A percentile compares a stretch with the other conserved stretches of the same genome.
phyloP scores from a whole-genome alignment of 257 asterid species.

The Catharanthus roseus region DNA sequence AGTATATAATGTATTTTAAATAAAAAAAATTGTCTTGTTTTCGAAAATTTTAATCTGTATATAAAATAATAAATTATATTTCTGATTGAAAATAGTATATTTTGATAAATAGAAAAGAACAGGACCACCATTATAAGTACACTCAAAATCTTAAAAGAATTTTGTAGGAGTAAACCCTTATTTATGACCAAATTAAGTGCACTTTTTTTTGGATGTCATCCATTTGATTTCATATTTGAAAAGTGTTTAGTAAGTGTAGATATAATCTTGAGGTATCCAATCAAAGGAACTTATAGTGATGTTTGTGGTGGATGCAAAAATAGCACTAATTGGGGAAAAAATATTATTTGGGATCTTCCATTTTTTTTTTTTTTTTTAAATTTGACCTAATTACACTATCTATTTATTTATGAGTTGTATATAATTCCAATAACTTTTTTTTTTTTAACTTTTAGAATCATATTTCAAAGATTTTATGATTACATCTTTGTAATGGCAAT shows the following conservation, averaged over 20 bases:
- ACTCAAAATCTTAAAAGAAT: background rate
- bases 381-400: constrained; percentile 1
- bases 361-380: background rate
- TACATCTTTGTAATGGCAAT: background rate
- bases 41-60: too few species aligned
- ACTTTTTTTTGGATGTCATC: background rate
- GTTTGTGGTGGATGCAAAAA: constrained; percentile 12
- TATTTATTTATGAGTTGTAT: background rate
- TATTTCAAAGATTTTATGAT: constrained; percentile 5
- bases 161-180: background rate
- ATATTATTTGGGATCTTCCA: background rate
- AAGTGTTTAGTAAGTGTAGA: background rate
- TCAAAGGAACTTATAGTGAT: constrained; percentile 5
- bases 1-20: too few species aligned
- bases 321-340: constrained; percentile 15
- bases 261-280: background rate
- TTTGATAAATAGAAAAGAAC: too few species aligned
- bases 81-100: too few species aligned
- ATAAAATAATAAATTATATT: too few species aligned
- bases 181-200: background rate
- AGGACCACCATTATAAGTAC: background rate
- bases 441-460: background rate
- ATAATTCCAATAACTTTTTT: background rate
- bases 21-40: too few species aligned
- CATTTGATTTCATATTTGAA: too few species aligned